A percentile compares a stretch with the other conserved stretches of the same genome.
Evolutionary conservation across 2,329 filamentous ascomycete genomes (phyloP).

Genomic region (Allantophomopsis cytisporea): DNA sequence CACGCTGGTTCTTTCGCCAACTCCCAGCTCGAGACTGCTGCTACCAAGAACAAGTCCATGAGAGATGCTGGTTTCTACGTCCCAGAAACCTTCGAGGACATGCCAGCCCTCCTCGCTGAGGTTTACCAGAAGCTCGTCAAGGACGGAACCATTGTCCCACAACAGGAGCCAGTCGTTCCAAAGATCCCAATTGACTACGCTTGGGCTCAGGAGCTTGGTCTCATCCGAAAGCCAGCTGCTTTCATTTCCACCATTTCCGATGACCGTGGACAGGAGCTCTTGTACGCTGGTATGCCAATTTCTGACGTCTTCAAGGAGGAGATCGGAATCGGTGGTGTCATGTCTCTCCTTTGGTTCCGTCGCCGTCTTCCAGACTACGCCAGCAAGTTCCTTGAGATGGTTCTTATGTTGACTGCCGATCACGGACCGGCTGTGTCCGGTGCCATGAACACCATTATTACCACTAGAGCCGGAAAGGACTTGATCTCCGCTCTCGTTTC

Average conservation of each 20-base stretch:
- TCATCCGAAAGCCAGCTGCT: slow-evolving; percentile 97
- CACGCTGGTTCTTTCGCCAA: slow-evolving; percentile 98
- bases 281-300: slow-evolving; percentile 98
- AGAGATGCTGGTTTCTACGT: slow-evolving; percentile 88
- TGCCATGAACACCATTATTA: slow-evolving; percentile 99
- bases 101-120: slow-evolving; percentile 60
- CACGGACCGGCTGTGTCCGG: slow-evolving; percentile 98
- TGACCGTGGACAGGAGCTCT: slow-evolving; percentile 96
- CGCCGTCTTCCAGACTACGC: slow-evolving; percentile 91
- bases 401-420: slow-evolving; percentile 98
- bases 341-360: slow-evolving; percentile 99
- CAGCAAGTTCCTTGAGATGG: slow-evolving; percentile 99
- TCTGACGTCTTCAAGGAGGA: slow-evolving; percentile 99
- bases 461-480: slow-evolving; percentile 97
- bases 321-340: slow-evolving; percentile 98
- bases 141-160: slow-evolving; percentile 72
- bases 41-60: slow-evolving; percentile 95
- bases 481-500: slow-evolving; percentile 89
- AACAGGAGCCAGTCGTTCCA: slow-evolving; percentile 80
- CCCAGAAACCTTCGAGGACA: slow-evolving; percentile 92
- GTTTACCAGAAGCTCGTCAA: slow-evolving; percentile 86
- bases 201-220: slow-evolving; percentile 97
- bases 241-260: slow-evolving; percentile 99
- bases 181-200: slow-evolving; percentile 99
- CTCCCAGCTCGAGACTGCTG: slow-evolving; percentile 96